Percentiles rank a stretch among this genome's conserved stretches.
Evolutionary conservation across 352 stramenopile species (phyloP).

Genomic region (Phytopythium mirpurense): DNA sequence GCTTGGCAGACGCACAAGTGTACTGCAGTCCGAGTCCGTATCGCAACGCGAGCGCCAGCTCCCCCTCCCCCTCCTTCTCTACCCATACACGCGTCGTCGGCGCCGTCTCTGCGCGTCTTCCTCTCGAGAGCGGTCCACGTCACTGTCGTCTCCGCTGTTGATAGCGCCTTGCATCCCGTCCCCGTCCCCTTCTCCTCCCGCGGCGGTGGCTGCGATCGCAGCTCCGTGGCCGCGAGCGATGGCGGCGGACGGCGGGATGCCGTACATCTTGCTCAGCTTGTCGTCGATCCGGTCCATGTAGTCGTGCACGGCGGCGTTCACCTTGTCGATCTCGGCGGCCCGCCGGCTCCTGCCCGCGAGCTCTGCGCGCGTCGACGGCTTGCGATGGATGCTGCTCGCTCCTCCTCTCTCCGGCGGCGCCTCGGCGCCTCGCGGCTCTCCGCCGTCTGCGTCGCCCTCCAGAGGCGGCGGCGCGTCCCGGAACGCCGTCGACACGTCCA

Average conservation of each 20-base stretch:
- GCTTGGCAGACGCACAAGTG: too few relatives aligned
- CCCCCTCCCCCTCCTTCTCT: too few relatives aligned
- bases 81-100: too few relatives aligned
- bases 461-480: constrained; percentile 1
- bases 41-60: too few relatives aligned
- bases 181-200: background rate
- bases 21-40: too few relatives aligned
- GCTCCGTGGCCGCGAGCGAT: background rate
- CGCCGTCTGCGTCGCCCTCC: too few relatives aligned
- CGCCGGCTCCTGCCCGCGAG: constrained; percentile 17
- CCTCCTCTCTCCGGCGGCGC: background rate
- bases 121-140: too few relatives aligned
- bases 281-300: constrained; percentile 84
- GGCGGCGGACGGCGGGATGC: constrained; percentile 46
- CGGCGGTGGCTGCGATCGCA: background rate
- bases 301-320: constrained; percentile 62
- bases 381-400: constrained; percentile 1
- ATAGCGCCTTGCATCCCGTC: too few relatives aligned
- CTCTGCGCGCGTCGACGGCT: background rate
- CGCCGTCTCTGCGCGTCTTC: too few relatives aligned
- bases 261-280: constrained; percentile 77
- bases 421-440: background rate
- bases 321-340: constrained; percentile 55
- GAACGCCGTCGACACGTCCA: constrained; percentile 29
- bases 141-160: too few relatives aligned